These are phyloP conservation scores for Vicia villosa DNA, from an alignment of 306 rosid species.

Conservation along the genomic window DNA sequence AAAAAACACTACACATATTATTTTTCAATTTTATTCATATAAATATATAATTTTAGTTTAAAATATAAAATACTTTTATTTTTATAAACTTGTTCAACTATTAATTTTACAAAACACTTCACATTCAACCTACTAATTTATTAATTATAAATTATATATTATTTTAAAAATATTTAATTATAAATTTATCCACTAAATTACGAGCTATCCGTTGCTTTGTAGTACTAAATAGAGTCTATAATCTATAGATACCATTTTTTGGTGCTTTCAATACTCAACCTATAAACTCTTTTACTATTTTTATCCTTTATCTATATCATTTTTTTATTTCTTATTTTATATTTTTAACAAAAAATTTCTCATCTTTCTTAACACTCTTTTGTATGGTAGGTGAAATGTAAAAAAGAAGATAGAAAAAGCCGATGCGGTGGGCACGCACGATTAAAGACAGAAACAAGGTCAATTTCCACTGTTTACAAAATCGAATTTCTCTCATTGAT, in stretches of 20 bases:
- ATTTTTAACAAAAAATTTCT: neutral
- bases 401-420: neutral
- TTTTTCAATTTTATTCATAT: too few species aligned
- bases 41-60: too few species aligned
- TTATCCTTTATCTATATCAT: neutral
- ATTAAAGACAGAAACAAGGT: conserved; percentile 9
- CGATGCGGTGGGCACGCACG: conserved; percentile 3
- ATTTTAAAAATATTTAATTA: too few species aligned
- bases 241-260: neutral
- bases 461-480: conserved; percentile 37
- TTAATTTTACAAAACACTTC: too few species aligned
- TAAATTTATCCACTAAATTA: too few species aligned
- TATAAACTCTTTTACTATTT: neutral
- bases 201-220: too few species aligned
- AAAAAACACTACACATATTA: too few species aligned
- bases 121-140: too few species aligned
- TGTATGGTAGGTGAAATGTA: neutral
- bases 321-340: neutral
- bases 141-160: too few species aligned
- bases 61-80: too few species aligned
- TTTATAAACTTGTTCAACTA: too few species aligned
- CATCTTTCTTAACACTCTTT: neutral
- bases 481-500: conserved; percentile 33
- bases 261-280: neutral
- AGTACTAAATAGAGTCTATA: too few species aligned